Base-by-base conservation (phyloP, 164 flowering plant genomes). In the Buxus sempervirens region DNA sequence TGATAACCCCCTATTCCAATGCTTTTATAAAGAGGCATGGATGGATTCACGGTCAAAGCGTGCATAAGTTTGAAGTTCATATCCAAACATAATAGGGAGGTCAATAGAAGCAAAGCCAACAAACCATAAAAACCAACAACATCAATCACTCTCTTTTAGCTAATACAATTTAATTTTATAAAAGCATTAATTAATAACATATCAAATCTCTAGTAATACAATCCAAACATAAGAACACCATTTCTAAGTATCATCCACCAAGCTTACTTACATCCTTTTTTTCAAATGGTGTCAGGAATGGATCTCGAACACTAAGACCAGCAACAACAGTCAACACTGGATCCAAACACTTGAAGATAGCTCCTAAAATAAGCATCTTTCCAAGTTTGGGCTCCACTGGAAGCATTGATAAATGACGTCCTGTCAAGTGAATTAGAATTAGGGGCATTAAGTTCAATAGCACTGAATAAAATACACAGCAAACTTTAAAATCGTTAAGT, bases 351-450 rank as follows among this genome's bases (percentile, higher is more conserved):
- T 86, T 85, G 68, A 93, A 86, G 36, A 96, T 84, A 25, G 96
- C 88, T 58, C 99, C 99, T 57, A 87, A 72, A 59, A 96, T 77
- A 55, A 96, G 91, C 98, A 93, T 96, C 81, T 96, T 96, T 65
- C 99, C 99, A 68, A 89, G 91, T 79, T 96, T 96, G 20, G 99
- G 99, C 75, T 96, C 99, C 89, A 93, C 74, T 0, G 99, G 99
- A 77, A 96, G 98, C 86, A 82, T 84, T 58, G 90, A 77, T 75
- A 96, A 80, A 79, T 87, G 79, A 28, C 80, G 90, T 32, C 99
- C 99, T 93, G 95, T 61, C 68, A 77, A 73, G 59, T 41, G 26
- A 66, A 54, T 63, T 60, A 22, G 56, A 69, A n/a, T n/a, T n/a
- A n/a, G n/a, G 25, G 51, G 54, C 23, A 67, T 58, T 21, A 64